A percentile compares a stretch with the other conserved stretches of the same genome.
These are phyloP conservation scores for Mrakia blollopis DNA, from an alignment of 768 basidiomycete species.

Conservation along the genomic window DNA sequence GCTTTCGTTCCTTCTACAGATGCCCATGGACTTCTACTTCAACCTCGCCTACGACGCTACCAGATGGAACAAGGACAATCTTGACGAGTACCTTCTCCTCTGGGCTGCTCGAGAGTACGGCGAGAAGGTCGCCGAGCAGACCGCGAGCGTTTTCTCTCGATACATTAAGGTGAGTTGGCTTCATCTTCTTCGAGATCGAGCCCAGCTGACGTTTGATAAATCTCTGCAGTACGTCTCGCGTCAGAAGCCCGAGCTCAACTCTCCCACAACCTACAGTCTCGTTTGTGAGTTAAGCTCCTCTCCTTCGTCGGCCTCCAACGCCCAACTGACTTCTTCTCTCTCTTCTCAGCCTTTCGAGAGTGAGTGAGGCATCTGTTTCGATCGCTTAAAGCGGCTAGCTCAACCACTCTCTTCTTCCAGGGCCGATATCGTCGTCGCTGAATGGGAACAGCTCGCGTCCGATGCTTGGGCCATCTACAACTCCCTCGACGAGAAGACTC, in stretches of 20 bases:
- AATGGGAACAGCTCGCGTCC: slow-evolving; percentile 51
- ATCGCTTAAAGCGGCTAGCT: too few species aligned
- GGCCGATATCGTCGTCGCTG: slow-evolving; percentile 55
- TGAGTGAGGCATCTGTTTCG: too few species aligned
- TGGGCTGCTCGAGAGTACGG: slow-evolving; percentile 68
- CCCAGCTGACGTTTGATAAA: background rate
- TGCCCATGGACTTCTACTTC: slow-evolving; percentile 66
- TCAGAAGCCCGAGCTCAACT: slow-evolving; percentile 63
- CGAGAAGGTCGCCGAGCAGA: slow-evolving; percentile 46
- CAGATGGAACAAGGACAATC: slow-evolving; percentile 55
- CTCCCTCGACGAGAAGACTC: slow-evolving; percentile 49
- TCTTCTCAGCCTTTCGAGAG: slow-evolving; percentile 42
- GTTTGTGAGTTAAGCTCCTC: background rate
- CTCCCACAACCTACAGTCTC: slow-evolving; percentile 51
- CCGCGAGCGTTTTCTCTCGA: slow-evolving; percentile 56
- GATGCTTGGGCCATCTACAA: slow-evolving; percentile 56
- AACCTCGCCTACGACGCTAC: slow-evolving; percentile 59
- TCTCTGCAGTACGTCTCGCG: slow-evolving; percentile 48
- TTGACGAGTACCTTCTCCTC: slow-evolving; percentile 52
- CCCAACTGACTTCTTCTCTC: background rate
- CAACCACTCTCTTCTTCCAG: too few species aligned
- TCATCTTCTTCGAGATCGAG: too few species aligned
- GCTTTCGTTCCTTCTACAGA: background rate
- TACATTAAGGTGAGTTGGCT: slow-evolving; percentile 39
- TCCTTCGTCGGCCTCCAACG: background rate